Evolutionary conservation across 2,329 filamentous ascomycete genomes (phyloP), one percentile per base, ranked within the genome.

Genomic region (Fusarium ambrosium): DNA sequence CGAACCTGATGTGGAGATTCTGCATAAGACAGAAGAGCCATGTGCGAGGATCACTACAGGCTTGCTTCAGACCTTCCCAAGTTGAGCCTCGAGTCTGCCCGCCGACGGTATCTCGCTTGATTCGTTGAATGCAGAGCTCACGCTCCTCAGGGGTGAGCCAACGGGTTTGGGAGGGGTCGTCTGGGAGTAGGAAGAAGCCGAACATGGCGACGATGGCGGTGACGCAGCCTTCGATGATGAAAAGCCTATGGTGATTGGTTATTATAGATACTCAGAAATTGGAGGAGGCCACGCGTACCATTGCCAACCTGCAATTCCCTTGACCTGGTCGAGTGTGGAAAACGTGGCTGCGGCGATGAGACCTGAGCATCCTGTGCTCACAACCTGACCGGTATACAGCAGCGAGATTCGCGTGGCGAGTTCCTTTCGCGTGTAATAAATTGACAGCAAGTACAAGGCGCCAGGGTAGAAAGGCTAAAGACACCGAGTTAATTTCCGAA

Each of bases 351-450:
- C 88, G 1, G 87, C 86, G 32, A 90, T 87, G 6, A 90, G 79
- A 6, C 90, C 91, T 2, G 90, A 91, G 77, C 93, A 93, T 1
- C 91, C 91, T 2, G 91, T 91, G 3, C 89, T 90, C 4, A 93
- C 86, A 27, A 72, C 67, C 20, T 72, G 61, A 4, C 61, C 66
- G 6, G 69, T 70, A 18, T 72, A 72, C 4, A 72, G 43, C 6
- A 72, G 20, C 13, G 69, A 72, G 22, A 72, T 70, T 8, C 69
- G 67, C 6, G 69, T 72, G 3, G 67, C 69, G 1, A 72, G 63
- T 51, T 70, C 69, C 16, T 72, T 72, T 34, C 69, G 69, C 1
- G 69, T 72, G 36, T 70, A 72, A 16, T 70, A 72, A 14, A 72
- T 72, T 6, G 69, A 72, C 6, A 72, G 41, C 5, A 72, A 37